Conservation (phyloP, 2,329 filamentous ascomycete species). For the Aspergillus awamori region DNA sequence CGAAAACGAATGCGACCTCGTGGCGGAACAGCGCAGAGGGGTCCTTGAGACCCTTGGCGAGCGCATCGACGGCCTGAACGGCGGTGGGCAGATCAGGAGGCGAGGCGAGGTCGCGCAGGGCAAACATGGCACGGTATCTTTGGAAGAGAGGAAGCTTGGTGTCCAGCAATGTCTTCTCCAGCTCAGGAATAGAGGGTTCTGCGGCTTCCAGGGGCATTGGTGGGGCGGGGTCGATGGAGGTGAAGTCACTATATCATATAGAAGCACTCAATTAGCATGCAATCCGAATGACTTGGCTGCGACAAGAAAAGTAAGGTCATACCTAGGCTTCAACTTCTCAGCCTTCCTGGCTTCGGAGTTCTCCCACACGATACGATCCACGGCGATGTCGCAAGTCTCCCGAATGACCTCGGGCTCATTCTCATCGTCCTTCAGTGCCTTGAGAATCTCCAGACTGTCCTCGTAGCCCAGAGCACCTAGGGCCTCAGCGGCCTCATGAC, state of each 20-base stretch:
- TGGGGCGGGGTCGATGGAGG: slow-evolving; percentile 92
- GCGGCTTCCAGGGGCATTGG: slow-evolving; percentile 72
- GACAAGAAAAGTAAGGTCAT: slow-evolving; percentile 29
- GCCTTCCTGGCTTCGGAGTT: slow-evolving; percentile 69
- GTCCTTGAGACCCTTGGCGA: slow-evolving; percentile 84
- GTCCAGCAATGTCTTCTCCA: slow-evolving; percentile 79
- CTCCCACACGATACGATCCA: slow-evolving; percentile 93
- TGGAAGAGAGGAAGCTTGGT: slow-evolving; percentile 79
- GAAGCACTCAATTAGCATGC: slow-evolving; percentile 32
- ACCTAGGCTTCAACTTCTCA: slow-evolving; percentile 84
- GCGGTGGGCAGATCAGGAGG: slow-evolving; percentile 90
- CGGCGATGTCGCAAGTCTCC: slow-evolving; percentile 96
- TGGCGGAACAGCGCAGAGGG: slow-evolving; percentile 92
- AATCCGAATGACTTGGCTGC: slow-evolving; percentile 9
- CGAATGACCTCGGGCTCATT: slow-evolving; percentile 79
- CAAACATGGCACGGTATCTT: slow-evolving; percentile 97
- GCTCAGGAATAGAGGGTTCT: slow-evolving; percentile 68
- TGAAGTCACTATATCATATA: slow-evolving; percentile 72
- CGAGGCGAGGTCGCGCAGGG: slow-evolving; percentile 89
- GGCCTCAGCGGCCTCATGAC: slow-evolving; percentile 95
- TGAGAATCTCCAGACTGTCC: slow-evolving; percentile 73
- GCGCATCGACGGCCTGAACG: slow-evolving; percentile 79
- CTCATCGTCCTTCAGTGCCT: slow-evolving; percentile 70
- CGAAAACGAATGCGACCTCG: slow-evolving; percentile 97
- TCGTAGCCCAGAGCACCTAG: slow-evolving; percentile 81